Percentiles rank a stretch among this genome's conserved stretches.
These are phyloP conservation scores for Beauveria caledonica DNA, from an alignment of 2,329 filamentous ascomycete species.

Conservation along the genomic window DNA sequence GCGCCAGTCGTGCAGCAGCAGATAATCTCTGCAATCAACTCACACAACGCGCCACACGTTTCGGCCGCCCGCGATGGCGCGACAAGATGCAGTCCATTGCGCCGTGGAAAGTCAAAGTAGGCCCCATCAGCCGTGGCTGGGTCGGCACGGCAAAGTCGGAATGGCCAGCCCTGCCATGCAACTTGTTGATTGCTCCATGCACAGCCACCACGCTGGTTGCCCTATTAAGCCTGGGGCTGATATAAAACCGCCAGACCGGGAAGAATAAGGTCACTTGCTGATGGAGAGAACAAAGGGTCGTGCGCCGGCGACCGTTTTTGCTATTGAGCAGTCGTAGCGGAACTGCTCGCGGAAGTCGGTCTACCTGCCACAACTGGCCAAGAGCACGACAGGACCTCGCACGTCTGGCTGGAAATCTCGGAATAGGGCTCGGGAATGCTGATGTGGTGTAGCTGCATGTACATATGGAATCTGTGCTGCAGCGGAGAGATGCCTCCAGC, in stretches of 20 bases:
- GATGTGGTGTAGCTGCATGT: not conserved
- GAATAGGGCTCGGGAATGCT: not conserved
- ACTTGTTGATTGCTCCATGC: not conserved
- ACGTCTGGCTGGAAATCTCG: not conserved
- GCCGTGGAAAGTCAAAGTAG: not conserved
- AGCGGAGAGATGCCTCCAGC: not conserved
- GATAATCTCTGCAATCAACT: not conserved
- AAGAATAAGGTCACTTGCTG: too few relatives aligned
- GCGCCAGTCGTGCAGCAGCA: too few relatives aligned
- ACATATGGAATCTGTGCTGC: not conserved
- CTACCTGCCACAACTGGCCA: not conserved
- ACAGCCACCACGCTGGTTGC: constrained; percentile 2
- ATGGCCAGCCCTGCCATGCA: not conserved
- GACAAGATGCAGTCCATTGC: not conserved
- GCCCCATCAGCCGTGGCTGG: not conserved
- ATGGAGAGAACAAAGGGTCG: not conserved
- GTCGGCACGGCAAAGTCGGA: constrained; percentile 10
- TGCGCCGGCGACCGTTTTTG: too few relatives aligned
- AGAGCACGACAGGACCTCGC: not conserved
- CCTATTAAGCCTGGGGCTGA: not conserved
- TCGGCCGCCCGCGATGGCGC: not conserved
- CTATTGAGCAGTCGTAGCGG: too few relatives aligned
- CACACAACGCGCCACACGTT: not conserved
- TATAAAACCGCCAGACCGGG: not conserved
- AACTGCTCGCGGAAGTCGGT: not conserved